phyloP scores from a whole-genome alignment of 192 early-diverging fungal genomes.

The Powellomyces hirtus region DNA sequence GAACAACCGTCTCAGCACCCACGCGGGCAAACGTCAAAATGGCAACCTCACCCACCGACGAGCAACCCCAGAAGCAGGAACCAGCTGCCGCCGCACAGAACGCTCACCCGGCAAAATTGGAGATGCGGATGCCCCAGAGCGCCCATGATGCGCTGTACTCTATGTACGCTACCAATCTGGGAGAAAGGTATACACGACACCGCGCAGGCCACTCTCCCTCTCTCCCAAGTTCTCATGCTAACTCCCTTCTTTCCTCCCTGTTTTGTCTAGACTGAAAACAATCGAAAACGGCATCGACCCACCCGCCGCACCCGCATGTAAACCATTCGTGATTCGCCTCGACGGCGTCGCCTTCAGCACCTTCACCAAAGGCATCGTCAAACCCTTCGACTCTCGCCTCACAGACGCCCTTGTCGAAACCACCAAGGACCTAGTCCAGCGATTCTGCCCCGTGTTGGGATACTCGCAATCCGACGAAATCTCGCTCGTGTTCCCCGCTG shows the following conservation, averaged over 20 bases:
- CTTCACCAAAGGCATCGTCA: constrained; percentile 46
- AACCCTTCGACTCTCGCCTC: constrained; percentile 51
- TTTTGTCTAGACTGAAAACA: constrained; percentile 29
- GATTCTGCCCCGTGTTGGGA: constrained; percentile 39
- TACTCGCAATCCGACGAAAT: constrained; percentile 57
- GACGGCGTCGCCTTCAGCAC: constrained; percentile 54
- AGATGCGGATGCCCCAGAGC: constrained; percentile 11
- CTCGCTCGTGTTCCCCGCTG: constrained; percentile 51
- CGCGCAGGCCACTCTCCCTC: not conserved
- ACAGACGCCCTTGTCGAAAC: constrained; percentile 48
- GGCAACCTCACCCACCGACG: too few species aligned
- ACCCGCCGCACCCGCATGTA: constrained; percentile 4
- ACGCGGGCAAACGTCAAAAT: too few species aligned
- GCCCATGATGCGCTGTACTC: constrained; percentile 22
- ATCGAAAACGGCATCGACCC: constrained; percentile 30
- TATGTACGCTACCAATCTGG: constrained; percentile 20
- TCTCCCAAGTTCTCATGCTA: not conserved
- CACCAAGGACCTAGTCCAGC: constrained; percentile 42
- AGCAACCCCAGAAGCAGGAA: too few species aligned
- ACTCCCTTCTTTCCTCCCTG: not conserved
- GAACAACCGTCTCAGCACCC: too few species aligned
- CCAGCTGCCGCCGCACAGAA: too few species aligned
- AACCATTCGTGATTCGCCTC: constrained; percentile 46
- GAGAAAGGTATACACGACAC: constrained; percentile 14
- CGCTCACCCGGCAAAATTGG: too few species aligned